phyloP scores from a whole-genome alignment of 768 basidiomycete species.

The Lentinula edodes region DNA sequence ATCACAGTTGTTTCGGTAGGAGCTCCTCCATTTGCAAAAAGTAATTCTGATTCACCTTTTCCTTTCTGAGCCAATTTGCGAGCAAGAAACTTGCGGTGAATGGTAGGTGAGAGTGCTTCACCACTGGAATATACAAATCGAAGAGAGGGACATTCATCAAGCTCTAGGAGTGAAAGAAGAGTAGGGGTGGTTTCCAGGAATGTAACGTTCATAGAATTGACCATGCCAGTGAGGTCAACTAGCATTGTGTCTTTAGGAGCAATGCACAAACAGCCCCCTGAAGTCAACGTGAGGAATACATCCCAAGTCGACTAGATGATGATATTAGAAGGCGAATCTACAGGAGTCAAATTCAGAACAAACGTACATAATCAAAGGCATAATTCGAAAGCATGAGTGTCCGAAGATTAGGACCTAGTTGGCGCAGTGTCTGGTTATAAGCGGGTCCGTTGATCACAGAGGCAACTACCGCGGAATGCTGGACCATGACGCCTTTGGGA shows the following conservation, averaged over 20 bases:
- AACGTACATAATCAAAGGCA: neutral
- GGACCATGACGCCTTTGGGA: slow-evolving; percentile 18
- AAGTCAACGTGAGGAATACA: slow-evolving; percentile 15
- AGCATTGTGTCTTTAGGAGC: slow-evolving; percentile 20
- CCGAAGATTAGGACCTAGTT: slow-evolving; percentile 7
- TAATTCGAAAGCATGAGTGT: neutral
- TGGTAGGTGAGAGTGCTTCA: neutral
- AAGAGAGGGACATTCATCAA: slow-evolving; percentile 18
- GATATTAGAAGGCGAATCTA: neutral
- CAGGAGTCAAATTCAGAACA: neutral
- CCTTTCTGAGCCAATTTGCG: neutral
- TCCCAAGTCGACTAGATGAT: slow-evolving; percentile 10
- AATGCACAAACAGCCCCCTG: slow-evolving; percentile 15
- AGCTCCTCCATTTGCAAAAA: neutral
- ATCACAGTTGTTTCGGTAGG: slow-evolving; percentile 1
- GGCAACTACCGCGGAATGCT: slow-evolving; percentile 12
- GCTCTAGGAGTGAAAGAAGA: slow-evolving; percentile 22
- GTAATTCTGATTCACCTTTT: neutral
- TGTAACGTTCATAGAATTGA: slow-evolving; percentile 19
- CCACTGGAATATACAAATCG: slow-evolving; percentile 7
- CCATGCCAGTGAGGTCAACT: slow-evolving; percentile 20
- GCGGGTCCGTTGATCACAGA: slow-evolving; percentile 18
- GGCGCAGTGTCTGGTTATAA: neutral
- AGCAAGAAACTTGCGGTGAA: neutral
- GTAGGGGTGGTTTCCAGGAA: slow-evolving; percentile 23